Evolutionary conservation across 1,284 basidiomycete genomes (phyloP), one percentile per base, ranked within the genome.

Genomic region (Ceratobasidium papillatum): DNA sequence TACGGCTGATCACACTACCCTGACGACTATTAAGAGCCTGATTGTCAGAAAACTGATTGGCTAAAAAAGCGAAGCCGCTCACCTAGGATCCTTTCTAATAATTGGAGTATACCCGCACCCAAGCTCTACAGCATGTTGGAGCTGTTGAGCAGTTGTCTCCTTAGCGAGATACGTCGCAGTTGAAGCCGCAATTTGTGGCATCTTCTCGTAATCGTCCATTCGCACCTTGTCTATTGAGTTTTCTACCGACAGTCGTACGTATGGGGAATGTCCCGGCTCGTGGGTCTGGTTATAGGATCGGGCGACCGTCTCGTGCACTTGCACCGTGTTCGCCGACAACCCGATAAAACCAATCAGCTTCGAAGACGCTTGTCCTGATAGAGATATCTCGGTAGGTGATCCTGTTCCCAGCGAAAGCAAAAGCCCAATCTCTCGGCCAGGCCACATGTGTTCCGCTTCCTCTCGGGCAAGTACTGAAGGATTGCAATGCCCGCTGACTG

Each of bases 401-500:
- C 65, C 65, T 3, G 65, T 68, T 9, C 65, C 65, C 14, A 68
- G 52, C 4, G 65, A 68, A 34, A 68, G 51, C 19, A 68, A 45
- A 34, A 68, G 52, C 27, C 65, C 27, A 56, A 54, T 68, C 7
- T 68, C 51, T 27, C 65, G 49, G 2, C 51, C 65, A 12, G 65
- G 65, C 65, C 65, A 68, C 32, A 68, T 22, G 2, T 36, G 32
- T 22, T 68, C 65, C 1, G 51, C 51, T 17, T 68, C 65, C 38
- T 68, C 65, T 8, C 47, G 65, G 12, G 65, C 65, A 3, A 68
- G 65, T 19, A 36, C 36, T 9, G 65, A 5, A 32, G 65, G 65
- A 45, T 68, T 68, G 27, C 49, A 68, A 25, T 68, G 30, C 8
- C 65, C 65, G 52, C 65, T 68, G 8, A 68, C 65, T 7, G 65